phyloP scores from a whole-genome alignment of 163 green algal species.

The Volvox carteri region DNA sequence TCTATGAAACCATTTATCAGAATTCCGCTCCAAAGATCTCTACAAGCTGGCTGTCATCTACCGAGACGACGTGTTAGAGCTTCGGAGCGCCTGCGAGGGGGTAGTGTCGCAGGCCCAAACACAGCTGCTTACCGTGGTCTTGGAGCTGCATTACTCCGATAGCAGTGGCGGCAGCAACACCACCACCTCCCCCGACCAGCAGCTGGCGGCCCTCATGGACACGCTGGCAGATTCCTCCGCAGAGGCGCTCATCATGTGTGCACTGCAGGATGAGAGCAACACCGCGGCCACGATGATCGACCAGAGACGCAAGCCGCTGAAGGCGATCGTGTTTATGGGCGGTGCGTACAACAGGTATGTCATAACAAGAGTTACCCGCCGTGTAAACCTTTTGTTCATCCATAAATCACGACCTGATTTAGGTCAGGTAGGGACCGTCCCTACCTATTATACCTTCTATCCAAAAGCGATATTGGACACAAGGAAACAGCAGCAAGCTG shows the following conservation, averaged over 20 bases:
- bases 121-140: background rate
- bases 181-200: too few relatives aligned
- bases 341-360: constrained; percentile 38
- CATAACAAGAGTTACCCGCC: too few relatives aligned
- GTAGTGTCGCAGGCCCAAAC: background rate
- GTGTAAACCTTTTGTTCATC: too few relatives aligned
- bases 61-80: constrained; percentile 26
- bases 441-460: too few relatives aligned
- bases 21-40: constrained; percentile 30
- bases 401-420: too few relatives aligned
- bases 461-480: too few relatives aligned
- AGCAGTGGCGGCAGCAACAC: constrained; percentile 12
- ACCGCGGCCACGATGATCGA: constrained; percentile 3
- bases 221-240: background rate
- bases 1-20: background rate
- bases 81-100: background rate
- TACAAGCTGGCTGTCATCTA: constrained; percentile 31
- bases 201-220: background rate
- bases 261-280: constrained; percentile 27
- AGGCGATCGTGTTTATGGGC: constrained; percentile 62
- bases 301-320: constrained; percentile 45
- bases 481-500: too few relatives aligned
- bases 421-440: too few relatives aligned
- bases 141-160: constrained; percentile 19
- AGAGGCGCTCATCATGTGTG: constrained; percentile 56